Conservation (phyloP, 805 yeast species). For the Hyphopichia homilentoma region DNA sequence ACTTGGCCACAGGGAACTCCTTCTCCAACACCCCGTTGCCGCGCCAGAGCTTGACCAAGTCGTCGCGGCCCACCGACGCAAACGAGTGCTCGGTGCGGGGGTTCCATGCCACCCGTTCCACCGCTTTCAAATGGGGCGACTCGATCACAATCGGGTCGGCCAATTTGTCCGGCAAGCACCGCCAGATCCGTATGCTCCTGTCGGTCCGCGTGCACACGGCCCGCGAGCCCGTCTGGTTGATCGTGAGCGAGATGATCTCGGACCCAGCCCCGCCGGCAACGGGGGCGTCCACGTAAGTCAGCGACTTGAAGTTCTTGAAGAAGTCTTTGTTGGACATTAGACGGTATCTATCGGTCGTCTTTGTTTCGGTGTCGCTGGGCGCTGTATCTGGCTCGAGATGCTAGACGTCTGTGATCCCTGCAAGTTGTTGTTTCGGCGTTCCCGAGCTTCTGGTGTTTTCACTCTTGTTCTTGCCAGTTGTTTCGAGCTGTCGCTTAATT, state of each 20-base stretch:
- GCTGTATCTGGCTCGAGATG: too few relatives aligned
- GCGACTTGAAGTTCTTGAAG: conserved; percentile 18
- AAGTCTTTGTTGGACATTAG: conserved; percentile 13
- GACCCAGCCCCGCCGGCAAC: conserved; percentile 14
- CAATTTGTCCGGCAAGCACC: conserved; percentile 20
- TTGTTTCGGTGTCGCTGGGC: too few relatives aligned
- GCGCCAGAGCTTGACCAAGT: conserved; percentile 43
- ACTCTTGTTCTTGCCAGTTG: too few relatives aligned
- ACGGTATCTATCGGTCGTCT: too few relatives aligned
- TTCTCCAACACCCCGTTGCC: conserved; percentile 33
- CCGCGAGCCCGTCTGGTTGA: conserved; percentile 41
- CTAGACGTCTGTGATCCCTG: too few relatives aligned
- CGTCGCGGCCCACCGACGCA: conserved; percentile 49
- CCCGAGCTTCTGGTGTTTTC: too few relatives aligned
- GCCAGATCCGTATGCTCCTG: conserved; percentile 39
- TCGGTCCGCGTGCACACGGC: conserved; percentile 44
- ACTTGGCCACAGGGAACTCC: conserved; percentile 24
- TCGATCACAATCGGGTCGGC: conserved; percentile 38
- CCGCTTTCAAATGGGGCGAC: conserved; percentile 35
- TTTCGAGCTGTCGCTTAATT: too few relatives aligned
- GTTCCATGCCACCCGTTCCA: conserved; percentile 45
- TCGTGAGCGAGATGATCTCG: conserved; percentile 33
- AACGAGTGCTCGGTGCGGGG: conserved; percentile 43
- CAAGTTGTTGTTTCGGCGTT: too few relatives aligned
- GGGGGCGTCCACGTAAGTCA: conserved; percentile 12